Base-by-base conservation (phyloP, 2,329 filamentous ascomycete genomes). In the Epichloe sp. region DNA sequence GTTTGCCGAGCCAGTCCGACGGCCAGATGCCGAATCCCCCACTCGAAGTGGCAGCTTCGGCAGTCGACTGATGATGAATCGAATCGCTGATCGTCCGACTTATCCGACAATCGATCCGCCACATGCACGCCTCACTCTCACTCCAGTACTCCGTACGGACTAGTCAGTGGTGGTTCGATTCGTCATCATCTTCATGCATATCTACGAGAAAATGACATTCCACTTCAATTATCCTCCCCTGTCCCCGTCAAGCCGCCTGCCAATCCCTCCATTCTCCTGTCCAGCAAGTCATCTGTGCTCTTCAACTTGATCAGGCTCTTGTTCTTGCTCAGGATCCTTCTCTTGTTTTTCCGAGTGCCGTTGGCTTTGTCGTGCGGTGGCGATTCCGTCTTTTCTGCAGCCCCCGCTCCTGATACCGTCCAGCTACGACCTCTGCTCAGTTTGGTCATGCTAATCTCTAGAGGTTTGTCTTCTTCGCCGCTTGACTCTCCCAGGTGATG, bases 391-490 rank as follows among this genome's bases (percentile, higher is more conserved):
- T 60, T 64, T 49, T 44, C 58, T 52, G 52, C 57, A 54, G 52
- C 56, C 54, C 55, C 58, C 52, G 14, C 31, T 44, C 38, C 64
- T 57, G 52, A 63, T 57, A 52, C 59, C 60, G 58, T 59, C 37
- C 56, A 58, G 47, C 60, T 60, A 12, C 68, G 62, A 8, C 69
- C 63, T 10, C 69, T 62, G 37, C 65, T 66, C 53, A 69, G 60
- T 55, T 69, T 71, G 12, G 75, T 77, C 72, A 83, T 79, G 58
- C 77, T 82, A 72, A 95, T 95, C 67, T 95, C 90, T 10, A 96
- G 66, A 3, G 88, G 86, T 19, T 74, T 70, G 49, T 94, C 89
- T 56, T 95, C 89, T 36, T 93, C 88, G 0, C 82, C 86, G 11
- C 82, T 85, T 14, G 73, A 86, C 66, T 80, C 85, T 44, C 71